phyloP scores from a whole-genome alignment of 225 moss, liverwort and hornwort genomes.

The Sphagnum tenellum region DNA sequence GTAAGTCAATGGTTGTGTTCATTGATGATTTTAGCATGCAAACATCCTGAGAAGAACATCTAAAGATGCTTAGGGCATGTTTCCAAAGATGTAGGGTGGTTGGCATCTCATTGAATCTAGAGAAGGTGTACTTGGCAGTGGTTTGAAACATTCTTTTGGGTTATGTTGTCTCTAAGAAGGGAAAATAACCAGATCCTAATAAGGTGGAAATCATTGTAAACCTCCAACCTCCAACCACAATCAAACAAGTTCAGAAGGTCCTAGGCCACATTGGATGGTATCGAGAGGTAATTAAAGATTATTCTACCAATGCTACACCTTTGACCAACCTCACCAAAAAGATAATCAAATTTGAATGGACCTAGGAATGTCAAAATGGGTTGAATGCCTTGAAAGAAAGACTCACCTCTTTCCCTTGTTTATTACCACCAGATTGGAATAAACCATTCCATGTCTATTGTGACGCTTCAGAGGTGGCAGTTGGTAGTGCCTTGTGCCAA shows the following conservation, averaged over 20 bases:
- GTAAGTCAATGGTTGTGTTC: slow-evolving; percentile 2
- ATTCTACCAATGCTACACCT: background rate
- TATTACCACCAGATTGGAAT: background rate
- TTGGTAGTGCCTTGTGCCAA: background rate
- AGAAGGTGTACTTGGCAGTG: background rate
- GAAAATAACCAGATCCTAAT: background rate
- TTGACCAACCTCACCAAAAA: slow-evolving; percentile 5
- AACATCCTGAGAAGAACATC: background rate
- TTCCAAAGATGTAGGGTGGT: background rate
- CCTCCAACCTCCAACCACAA: background rate
- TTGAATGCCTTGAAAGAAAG: background rate
- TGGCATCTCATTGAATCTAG: background rate
- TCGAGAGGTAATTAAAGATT: background rate
- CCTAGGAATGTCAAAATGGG: background rate
- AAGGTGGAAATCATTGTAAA: slow-evolving; percentile 1
- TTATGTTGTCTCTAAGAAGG: background rate
- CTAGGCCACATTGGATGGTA: slow-evolving; percentile 1
- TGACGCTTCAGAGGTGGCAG: background rate
- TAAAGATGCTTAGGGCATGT: background rate
- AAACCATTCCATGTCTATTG: background rate
- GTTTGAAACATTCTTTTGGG: background rate
- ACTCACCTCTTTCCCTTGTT: background rate
- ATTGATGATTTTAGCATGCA: slow-evolving; percentile 7
- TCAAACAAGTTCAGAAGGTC: background rate
- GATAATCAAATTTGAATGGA: background rate